These are phyloP conservation scores for Candolleomyces efflorescens DNA, from an alignment of 768 basidiomycete species.

Conservation along the genomic window DNA sequence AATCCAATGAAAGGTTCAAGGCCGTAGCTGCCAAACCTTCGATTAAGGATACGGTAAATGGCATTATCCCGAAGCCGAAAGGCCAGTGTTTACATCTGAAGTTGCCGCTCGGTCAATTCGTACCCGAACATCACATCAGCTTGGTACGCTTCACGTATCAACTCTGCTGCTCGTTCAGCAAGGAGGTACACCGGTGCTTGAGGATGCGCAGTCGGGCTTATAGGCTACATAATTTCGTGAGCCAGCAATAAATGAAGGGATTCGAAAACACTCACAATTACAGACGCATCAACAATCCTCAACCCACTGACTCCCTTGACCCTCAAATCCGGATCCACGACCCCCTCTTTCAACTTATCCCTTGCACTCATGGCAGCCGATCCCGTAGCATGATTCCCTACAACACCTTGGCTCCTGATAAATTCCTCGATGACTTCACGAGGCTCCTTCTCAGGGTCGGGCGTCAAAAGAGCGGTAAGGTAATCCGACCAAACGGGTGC, in stretches of 20 bases:
- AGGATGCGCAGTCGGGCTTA: conserved; percentile 10
- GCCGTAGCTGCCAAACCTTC: no score
- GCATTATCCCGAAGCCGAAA: no score
- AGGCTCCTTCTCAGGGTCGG: conserved; percentile 3
- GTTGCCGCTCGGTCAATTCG: no score
- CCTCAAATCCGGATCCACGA: conserved; percentile 23
- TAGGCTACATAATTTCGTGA: conserved; percentile 5
- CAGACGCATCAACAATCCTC: conserved; percentile 24
- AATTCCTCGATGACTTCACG: conserved; percentile 11
- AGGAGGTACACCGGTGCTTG: conserved; percentile 12
- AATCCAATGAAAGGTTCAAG: no score
- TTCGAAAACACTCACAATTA: conserved; percentile 18
- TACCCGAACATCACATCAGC: no score
- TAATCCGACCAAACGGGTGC: conserved; percentile 11
- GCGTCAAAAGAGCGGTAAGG: conserved; percentile 6
- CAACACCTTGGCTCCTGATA: conserved; percentile 5
- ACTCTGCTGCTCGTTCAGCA: conserved; percentile 12
- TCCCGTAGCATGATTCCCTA: conserved; percentile 17
- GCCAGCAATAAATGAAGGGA: background rate
- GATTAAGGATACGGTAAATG: no score
- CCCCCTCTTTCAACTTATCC: conserved; percentile 15
- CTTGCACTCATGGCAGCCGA: conserved; percentile 20
- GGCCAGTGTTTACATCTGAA: no score
- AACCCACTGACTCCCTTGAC: conserved; percentile 24
- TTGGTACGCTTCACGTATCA: conserved; percentile 1